A percentile compares a stretch with the other conserved stretches of the same genome.
phyloP scores from a whole-genome alignment of 2,329 filamentous ascomycete species.

The Talaromyces sp. region DNA sequence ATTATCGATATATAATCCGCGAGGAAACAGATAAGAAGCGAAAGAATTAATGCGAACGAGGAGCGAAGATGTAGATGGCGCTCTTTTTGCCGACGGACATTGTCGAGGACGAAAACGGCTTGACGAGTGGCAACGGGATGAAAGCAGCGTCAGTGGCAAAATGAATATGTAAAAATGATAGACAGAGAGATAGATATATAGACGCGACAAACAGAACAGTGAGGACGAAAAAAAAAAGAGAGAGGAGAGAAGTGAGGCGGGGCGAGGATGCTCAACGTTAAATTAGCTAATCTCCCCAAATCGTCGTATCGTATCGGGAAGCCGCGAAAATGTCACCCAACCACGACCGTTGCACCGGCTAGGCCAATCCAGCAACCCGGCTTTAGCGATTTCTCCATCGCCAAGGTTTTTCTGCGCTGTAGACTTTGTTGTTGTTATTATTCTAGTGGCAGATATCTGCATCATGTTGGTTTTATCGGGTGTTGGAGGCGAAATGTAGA shows the following conservation, averaged over 20 bases:
- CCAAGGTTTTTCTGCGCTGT: not conserved
- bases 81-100: not conserved
- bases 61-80: slow-evolving; percentile 1
- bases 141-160: not conserved
- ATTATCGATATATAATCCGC: not conserved
- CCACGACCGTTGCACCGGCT: not conserved
- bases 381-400: not conserved
- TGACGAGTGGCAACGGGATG: not conserved
- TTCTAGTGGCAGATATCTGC: not conserved
- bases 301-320: not conserved
- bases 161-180: not conserved
- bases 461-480: not conserved
- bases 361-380: not conserved
- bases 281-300: not conserved
- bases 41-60: not conserved
- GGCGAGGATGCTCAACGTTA: not conserved
- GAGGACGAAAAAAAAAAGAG: not conserved
- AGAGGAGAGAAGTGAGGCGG: not conserved
- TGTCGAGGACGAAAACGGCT: not conserved
- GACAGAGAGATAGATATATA: not conserved
- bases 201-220: not conserved
- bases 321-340: not conserved
- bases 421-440: too few relatives aligned
- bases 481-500: not conserved
- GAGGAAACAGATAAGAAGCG: not conserved